Percentiles rank a stretch among this genome's conserved stretches.
These are phyloP conservation scores for Gossypium turneri DNA, from an alignment of 345 rosid genomes.

Conservation along the genomic window DNA sequence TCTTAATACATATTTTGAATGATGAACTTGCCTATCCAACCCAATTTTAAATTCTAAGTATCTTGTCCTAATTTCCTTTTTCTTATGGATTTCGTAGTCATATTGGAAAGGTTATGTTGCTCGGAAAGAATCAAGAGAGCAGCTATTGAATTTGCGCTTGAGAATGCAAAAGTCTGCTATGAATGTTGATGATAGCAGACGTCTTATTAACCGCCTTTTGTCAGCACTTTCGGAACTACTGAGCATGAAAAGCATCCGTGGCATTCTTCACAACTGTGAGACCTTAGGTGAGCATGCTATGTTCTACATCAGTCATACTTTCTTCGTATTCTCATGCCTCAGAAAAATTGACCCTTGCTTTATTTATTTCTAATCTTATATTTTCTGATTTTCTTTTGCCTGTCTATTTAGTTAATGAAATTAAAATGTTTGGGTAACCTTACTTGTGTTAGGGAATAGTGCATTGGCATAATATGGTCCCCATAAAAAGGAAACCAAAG, in stretches of 20 bases:
- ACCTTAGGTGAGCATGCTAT: conserved; percentile 53
- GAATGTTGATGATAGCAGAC: conserved; percentile 77
- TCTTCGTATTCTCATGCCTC: not conserved
- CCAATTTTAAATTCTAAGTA: not conserved
- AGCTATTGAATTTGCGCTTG: conserved; percentile 53
- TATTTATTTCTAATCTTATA: not conserved
- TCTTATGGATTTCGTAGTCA: conserved; percentile 43
- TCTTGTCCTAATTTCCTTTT: conserved; percentile 1
- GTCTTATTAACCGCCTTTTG: conserved; percentile 72
- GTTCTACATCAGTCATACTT: not conserved
- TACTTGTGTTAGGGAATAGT: not conserved
- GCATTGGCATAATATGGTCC: not conserved
- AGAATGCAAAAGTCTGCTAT: conserved; percentile 65
- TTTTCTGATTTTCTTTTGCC: not conserved
- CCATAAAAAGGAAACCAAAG: not conserved
- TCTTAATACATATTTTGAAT: not conserved
- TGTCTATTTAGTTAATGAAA: not conserved
- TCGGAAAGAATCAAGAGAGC: conserved; percentile 63
- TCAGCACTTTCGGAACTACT: conserved; percentile 71
- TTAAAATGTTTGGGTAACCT: not conserved
- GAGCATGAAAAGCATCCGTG: conserved; percentile 66
- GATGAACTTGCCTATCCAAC: not conserved
- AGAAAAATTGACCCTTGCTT: not conserved
- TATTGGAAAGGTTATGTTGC: conserved; percentile 76
- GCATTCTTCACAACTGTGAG: conserved; percentile 79